Base-by-base conservation (phyloP, 2,329 filamentous ascomycete genomes). In the Alternaria postmessia region DNA sequence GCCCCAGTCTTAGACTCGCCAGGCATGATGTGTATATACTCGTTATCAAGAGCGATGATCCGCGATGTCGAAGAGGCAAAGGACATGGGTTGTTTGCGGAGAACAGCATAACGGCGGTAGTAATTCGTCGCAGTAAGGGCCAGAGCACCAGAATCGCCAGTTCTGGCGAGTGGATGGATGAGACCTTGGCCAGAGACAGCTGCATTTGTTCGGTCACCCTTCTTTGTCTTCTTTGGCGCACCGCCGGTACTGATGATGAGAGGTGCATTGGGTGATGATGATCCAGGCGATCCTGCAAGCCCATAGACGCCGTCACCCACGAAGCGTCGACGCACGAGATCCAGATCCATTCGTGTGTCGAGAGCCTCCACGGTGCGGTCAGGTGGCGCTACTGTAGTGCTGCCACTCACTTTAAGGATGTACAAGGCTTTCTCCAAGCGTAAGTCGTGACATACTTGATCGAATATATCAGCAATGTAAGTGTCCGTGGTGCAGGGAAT, bases 1-100 rank as follows among this genome's bases (percentile, higher is more conserved):
- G 54, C 63, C 3, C 67, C 66, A 74, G 91, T 91, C 38, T 89
- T 88, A 16, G 71, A 71, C 26, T 81, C 80, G 6, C 79, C 80
- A 3, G 92, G 91, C 85, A 93, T 90, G 69, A 96, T 93, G 78
- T 94, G 91, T 63, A 96, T 88, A 76, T 94, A 95, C 75, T 96
- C 92, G 61, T 91, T 91, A 69, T 94, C 92, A 66, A 96, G 92
- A 47, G 91, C 88, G 42, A 95, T 82, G 9, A 92, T 87, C 59
- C 91, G 87, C 69, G 93, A 90, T 61, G 91, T 91, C 71, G 90
- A 86, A 4, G 88, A 89, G 42, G 91, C 89, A 69, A 95, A 90
- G 24, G 91, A 88, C 86, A 95, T 92, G 8, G 91, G 89, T 77
- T 94, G 91, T 78, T 93, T 92, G 64, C 92, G 88, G 82, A 90